These are phyloP conservation scores for Solanum aculeatissimum DNA, from an alignment of 305 asterid species.

Conservation along the genomic window DNA sequence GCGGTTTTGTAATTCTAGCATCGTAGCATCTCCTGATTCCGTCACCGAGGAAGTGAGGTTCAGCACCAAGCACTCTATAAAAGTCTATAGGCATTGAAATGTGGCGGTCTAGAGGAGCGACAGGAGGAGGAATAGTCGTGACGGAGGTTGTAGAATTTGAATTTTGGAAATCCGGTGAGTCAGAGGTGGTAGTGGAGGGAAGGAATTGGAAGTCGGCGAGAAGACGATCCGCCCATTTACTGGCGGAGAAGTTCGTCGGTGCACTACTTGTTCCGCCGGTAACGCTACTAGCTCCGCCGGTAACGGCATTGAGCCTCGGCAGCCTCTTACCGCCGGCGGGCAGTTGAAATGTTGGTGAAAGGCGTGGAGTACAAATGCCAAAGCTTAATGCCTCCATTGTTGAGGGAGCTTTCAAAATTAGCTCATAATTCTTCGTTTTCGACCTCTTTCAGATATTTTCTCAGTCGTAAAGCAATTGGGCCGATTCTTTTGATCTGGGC, in stretches of 20 bases:
- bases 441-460: not conserved
- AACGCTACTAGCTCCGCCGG: slow-evolving; percentile 38
- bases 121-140: slow-evolving; percentile 28
- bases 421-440: not conserved
- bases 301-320: slow-evolving; percentile 38
- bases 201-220: slow-evolving; percentile 87
- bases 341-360: slow-evolving; percentile 18
- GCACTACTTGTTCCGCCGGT: slow-evolving; percentile 30
- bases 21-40: slow-evolving; percentile 88
- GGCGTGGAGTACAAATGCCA: slow-evolving; percentile 32
- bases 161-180: slow-evolving; percentile 18
- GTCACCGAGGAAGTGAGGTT: slow-evolving; percentile 82
- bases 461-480: not conserved
- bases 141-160: slow-evolving; percentile 1
- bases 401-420: not conserved
- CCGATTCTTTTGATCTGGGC: not conserved
- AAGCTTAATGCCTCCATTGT: slow-evolving; percentile 50
- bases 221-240: slow-evolving; percentile 98
- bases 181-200: slow-evolving; percentile 31
- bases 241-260: slow-evolving; percentile 24
- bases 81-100: slow-evolving; percentile 78
- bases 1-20: slow-evolving; percentile 71
- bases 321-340: slow-evolving; percentile 19
- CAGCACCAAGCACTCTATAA: slow-evolving; percentile 85
- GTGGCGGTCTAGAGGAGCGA: slow-evolving; percentile 60